phyloP scores from a whole-genome alignment of 2,329 filamentous ascomycete genomes.

The Diplocarpon mali region DNA sequence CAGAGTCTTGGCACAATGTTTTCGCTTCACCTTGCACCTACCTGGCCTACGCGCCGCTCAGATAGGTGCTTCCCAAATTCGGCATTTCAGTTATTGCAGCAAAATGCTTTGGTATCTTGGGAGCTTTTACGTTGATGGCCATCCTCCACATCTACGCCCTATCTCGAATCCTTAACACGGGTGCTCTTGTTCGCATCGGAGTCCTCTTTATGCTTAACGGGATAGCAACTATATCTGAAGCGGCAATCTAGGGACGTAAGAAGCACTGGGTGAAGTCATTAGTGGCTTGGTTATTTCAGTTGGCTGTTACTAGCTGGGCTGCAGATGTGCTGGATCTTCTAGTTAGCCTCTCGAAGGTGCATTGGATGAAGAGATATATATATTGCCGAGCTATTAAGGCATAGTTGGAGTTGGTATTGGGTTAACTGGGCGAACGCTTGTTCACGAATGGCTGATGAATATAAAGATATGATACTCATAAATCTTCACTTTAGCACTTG shows the following conservation, averaged over 20 bases:
- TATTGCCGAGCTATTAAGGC: slow-evolving; percentile 4
- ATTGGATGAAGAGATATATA: slow-evolving; percentile 27
- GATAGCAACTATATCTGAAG: slow-evolving; percentile 27
- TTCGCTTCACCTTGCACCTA: slow-evolving; percentile 31
- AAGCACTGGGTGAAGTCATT: slow-evolving; percentile 26
- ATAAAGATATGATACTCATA: too few relatives aligned
- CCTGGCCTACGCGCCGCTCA: slow-evolving; percentile 30
- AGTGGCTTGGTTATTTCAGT: slow-evolving; percentile 29
- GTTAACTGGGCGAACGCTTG: not conserved
- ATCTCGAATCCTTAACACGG: slow-evolving; percentile 26
- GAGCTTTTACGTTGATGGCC: slow-evolving; percentile 31
- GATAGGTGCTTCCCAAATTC: slow-evolving; percentile 25
- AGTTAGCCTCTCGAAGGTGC: slow-evolving; percentile 26
- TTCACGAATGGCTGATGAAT: too few relatives aligned
- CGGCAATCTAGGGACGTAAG: slow-evolving; percentile 28
- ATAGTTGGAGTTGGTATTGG: not conserved
- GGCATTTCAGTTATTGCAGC: slow-evolving; percentile 27
- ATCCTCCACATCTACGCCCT: slow-evolving; percentile 31
- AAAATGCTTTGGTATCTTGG: slow-evolving; percentile 28
- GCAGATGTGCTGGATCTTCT: slow-evolving; percentile 27
- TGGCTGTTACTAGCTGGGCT: slow-evolving; percentile 28
- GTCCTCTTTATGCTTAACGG: slow-evolving; percentile 33
- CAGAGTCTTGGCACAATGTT: slow-evolving; percentile 33
- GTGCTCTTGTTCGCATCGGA: slow-evolving; percentile 27
- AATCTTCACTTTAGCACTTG: too few relatives aligned